Conservation (phyloP, 1,284 basidiomycete genomes). For the Mrakiaceae sp. region DNA sequence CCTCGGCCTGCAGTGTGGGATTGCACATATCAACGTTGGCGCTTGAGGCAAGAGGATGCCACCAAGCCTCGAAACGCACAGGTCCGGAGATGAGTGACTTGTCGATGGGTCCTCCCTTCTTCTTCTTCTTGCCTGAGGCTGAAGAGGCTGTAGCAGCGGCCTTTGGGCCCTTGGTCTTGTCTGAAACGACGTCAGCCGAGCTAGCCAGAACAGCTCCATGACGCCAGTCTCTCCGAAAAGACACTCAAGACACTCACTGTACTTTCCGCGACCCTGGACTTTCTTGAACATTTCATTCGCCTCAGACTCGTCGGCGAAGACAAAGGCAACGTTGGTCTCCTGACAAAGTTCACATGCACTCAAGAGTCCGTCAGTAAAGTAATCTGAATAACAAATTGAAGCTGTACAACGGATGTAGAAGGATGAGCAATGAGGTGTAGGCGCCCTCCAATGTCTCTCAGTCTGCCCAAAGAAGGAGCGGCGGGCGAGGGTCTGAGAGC, state of each 20-base stretch:
- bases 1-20: constrained; percentile 34
- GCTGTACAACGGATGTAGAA: background rate
- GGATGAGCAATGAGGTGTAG: background rate
- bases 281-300: constrained; percentile 85
- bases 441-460: too few species aligned
- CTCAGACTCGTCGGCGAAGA: constrained; percentile 79
- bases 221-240: background rate
- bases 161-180: constrained; percentile 29
- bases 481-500: too few species aligned
- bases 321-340: constrained; percentile 55
- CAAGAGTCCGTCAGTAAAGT: constrained; percentile 54
- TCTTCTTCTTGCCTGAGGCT: constrained; percentile 45
- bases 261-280: constrained; percentile 57
- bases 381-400: background rate
- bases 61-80: constrained; percentile 27
- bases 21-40: background rate
- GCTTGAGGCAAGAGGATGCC: too few species aligned
- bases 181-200: constrained; percentile 18
- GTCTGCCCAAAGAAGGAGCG: too few species aligned
- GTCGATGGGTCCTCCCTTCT: constrained; percentile 61
- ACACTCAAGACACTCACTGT: constrained; percentile 40
- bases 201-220: constrained; percentile 15
- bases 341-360: constrained; percentile 22
- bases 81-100: constrained; percentile 86
- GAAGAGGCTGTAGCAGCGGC: constrained; percentile 23